These are phyloP conservation scores for Oehlia diaphana DNA, from an alignment of 192 early-diverging fungal species.

Conservation along the genomic window DNA sequence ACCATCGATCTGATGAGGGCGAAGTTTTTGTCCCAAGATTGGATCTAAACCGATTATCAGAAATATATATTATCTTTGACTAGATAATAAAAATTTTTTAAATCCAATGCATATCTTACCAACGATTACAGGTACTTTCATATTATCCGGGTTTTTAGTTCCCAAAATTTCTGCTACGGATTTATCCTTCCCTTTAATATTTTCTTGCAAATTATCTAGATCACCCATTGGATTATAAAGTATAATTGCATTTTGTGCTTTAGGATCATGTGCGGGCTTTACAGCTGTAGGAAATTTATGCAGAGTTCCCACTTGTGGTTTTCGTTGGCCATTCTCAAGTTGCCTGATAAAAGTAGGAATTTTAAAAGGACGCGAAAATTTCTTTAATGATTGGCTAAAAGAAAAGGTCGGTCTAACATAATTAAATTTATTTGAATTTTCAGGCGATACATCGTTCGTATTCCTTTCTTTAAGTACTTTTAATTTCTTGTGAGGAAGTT, in stretches of 20 bases:
- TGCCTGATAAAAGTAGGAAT: slow-evolving; percentile 42
- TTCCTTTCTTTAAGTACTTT: not conserved
- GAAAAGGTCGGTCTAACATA: no score
- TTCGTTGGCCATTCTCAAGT: slow-evolving; percentile 12
- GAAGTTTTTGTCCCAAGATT: slow-evolving; percentile 73
- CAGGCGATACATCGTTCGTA: not conserved
- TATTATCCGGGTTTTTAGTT: slow-evolving; percentile 40
- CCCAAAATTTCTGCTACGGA: slow-evolving; percentile 58
- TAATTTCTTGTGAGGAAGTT: not conserved
- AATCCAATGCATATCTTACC: not conserved
- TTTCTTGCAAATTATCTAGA: slow-evolving; percentile 27
- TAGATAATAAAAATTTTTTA: not conserved
- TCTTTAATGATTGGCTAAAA: not conserved
- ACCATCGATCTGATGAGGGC: slow-evolving; percentile 97
- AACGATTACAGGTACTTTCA: slow-evolving; percentile 73
- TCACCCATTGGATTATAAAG: slow-evolving; percentile 72
- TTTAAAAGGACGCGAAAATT: slow-evolving; percentile 32
- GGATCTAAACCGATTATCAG: slow-evolving; percentile 63
- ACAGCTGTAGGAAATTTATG: slow-evolving; percentile 34
- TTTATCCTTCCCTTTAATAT: slow-evolving; percentile 47
- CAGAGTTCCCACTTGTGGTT: slow-evolving; percentile 10
- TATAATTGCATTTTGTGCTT: slow-evolving; percentile 79
- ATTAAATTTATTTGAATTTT: not conserved
- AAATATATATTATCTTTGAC: not conserved
- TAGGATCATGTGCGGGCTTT: slow-evolving; percentile 80